A percentile compares a stretch with the other conserved stretches of the same genome.
Evolutionary conservation across 2,329 filamentous ascomycete species (phyloP).

Genomic region (Penicillium occitanis): DNA sequence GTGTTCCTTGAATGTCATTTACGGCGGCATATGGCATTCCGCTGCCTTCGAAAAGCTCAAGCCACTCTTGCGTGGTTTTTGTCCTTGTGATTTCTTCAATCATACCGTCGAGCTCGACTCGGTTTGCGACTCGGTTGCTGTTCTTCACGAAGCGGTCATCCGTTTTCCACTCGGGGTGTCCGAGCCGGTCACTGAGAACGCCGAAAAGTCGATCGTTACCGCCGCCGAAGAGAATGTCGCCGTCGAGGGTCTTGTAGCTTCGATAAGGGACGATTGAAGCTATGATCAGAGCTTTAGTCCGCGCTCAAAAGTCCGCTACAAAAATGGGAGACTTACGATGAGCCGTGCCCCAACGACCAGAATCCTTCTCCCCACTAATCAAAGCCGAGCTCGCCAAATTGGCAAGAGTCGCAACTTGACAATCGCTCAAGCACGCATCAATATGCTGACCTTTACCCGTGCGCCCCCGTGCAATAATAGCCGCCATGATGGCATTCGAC

Average conservation of each 20-base stretch:
- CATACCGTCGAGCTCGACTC: slow-evolving; percentile 71
- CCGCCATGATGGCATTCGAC: slow-evolving; percentile 92
- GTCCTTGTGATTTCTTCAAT: slow-evolving; percentile 74
- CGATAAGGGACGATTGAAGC: slow-evolving; percentile 97
- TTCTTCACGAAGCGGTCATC: slow-evolving; percentile 61
- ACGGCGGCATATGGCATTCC: slow-evolving; percentile 94
- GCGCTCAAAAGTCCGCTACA: neutral
- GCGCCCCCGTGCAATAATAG: slow-evolving; percentile 70
- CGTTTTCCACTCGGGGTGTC: slow-evolving; percentile 58
- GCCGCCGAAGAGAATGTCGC: slow-evolving; percentile 63
- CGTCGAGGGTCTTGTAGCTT: slow-evolving; percentile 68
- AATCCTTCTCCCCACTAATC: slow-evolving; percentile 82
- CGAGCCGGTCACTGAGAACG: slow-evolving; percentile 58
- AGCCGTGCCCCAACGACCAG: slow-evolving; percentile 91
- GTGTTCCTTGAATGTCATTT: slow-evolving; percentile 82
- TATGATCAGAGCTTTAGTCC: slow-evolving; percentile 35
- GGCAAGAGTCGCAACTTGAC: slow-evolving; percentile 89
- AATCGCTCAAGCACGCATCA: slow-evolving; percentile 87
- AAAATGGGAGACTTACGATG: slow-evolving; percentile 62
- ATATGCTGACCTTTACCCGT: slow-evolving; percentile 87
- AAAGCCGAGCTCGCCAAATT: slow-evolving; percentile 93
- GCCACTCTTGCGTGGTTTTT: slow-evolving; percentile 85
- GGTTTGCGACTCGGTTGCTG: slow-evolving; percentile 61
- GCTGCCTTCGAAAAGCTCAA: slow-evolving; percentile 79
- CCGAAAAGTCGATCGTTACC: slow-evolving; percentile 64